A percentile compares a stretch with the other conserved stretches of the same genome.
These are phyloP conservation scores for Naegleria fowleri DNA, from an alignment of 208 protist genomes.

Conservation along the genomic window DNA sequence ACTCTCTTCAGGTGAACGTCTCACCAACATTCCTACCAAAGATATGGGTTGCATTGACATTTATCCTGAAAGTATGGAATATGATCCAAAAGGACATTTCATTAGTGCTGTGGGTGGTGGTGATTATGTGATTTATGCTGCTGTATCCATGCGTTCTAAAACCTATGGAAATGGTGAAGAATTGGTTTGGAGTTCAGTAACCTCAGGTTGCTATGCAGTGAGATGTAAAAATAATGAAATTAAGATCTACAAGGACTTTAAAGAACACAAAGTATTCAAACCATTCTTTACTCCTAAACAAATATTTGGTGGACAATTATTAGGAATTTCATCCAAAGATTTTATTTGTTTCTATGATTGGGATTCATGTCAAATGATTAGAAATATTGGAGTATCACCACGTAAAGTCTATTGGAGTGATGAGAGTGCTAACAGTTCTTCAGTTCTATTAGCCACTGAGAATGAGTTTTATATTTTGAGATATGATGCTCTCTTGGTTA, in stretches of 20 bases:
- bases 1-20: slow-evolving; percentile 61
- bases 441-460: slow-evolving; percentile 75
- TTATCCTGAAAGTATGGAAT: slow-evolving; percentile 74
- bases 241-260: slow-evolving; percentile 91
- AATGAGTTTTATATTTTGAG: slow-evolving; percentile 84
- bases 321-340: slow-evolving; percentile 68
- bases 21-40: slow-evolving; percentile 62
- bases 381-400: slow-evolving; percentile 86
- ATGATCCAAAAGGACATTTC: slow-evolving; percentile 90
- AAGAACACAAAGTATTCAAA: slow-evolving; percentile 75
- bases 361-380: slow-evolving; percentile 75
- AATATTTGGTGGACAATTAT: slow-evolving; percentile 75
- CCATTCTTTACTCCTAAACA: slow-evolving; percentile 54
- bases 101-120: slow-evolving; percentile 84
- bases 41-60: slow-evolving; percentile 91
- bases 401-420: slow-evolving; percentile 83
- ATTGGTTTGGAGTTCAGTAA: slow-evolving; percentile 82
- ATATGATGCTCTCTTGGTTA: slow-evolving; percentile 78
- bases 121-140: slow-evolving; percentile 97
- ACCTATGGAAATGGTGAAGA: slow-evolving; percentile 89
- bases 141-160: slow-evolving; percentile 88
- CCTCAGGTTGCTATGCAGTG: slow-evolving; percentile 81
- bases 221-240: slow-evolving; percentile 74
- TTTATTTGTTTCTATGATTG: slow-evolving; percentile 95
- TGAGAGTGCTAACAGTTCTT: slow-evolving; percentile 54